Conservation (phyloP, 2,329 filamentous ascomycete genomes). For the Phaeosphaeriaceae sp. region DNA sequence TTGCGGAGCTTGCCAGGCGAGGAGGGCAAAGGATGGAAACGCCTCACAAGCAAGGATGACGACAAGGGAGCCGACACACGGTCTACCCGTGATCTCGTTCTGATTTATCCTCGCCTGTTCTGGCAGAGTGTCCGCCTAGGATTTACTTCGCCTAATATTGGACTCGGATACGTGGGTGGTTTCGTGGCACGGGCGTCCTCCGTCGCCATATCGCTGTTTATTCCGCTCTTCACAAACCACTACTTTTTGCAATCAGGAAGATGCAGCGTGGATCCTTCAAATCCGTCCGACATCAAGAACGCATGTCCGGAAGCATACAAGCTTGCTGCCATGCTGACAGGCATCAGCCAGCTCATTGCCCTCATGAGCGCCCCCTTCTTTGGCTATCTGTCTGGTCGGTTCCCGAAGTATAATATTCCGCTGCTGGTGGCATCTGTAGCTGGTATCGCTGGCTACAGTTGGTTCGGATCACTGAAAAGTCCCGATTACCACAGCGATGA, state of each 20-base stretch:
- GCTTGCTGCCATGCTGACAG: conserved; percentile 84
- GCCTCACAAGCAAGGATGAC: conserved; percentile 39
- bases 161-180: conserved; percentile 87
- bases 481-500: conserved; percentile 77
- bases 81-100: conserved; percentile 63
- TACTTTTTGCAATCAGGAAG: conserved; percentile 84
- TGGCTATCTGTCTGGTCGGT: conserved; percentile 79
- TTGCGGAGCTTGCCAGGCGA: conserved; percentile 74
- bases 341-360: conserved; percentile 85
- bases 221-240: conserved; percentile 90
- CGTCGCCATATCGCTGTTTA: conserved; percentile 92
- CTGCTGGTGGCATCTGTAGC: conserved; percentile 73
- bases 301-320: conserved; percentile 88
- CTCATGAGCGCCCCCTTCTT: conserved; percentile 86
- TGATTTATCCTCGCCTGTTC: conserved; percentile 58
- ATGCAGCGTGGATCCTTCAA: conserved; percentile 64
- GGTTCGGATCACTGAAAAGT: conserved; percentile 77
- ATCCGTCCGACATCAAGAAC: conserved; percentile 73
- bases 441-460: conserved; percentile 79
- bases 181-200: conserved; percentile 95
- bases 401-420: conserved; percentile 71
- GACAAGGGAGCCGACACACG: conserved; percentile 25
- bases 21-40: conserved; percentile 74
- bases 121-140: conserved; percentile 63
- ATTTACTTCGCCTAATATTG: conserved; percentile 77